Percentiles rank a stretch among this genome's conserved stretches.
Conservation (phyloP, 441 rosid species). For the Croton laevigatus region DNA sequence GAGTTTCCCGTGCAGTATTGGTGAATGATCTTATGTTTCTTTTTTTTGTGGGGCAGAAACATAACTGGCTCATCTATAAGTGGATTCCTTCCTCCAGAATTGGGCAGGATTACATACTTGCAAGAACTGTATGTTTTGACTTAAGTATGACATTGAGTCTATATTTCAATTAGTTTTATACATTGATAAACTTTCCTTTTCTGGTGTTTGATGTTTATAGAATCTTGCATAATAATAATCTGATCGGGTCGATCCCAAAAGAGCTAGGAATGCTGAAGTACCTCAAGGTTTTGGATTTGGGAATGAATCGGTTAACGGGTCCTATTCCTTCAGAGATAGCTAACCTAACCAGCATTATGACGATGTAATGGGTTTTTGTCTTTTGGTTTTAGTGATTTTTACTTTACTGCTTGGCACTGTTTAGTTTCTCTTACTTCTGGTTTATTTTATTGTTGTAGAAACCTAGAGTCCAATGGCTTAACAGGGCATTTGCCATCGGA, state of each 20-base stretch:
- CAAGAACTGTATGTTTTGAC: constrained; percentile 63
- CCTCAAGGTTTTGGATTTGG: constrained; percentile 85
- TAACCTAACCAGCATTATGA: constrained; percentile 45
- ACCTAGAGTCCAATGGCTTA: constrained; percentile 87
- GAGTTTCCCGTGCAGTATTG: constrained; percentile 10
- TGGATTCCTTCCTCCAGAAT: constrained; percentile 88
- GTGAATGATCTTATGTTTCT: constrained; percentile 5
- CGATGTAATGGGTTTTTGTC: constrained; percentile 38
- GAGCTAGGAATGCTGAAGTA: constrained; percentile 72
- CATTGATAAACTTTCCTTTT: constrained; percentile 19
- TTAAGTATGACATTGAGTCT: neutral
- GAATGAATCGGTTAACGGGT: constrained; percentile 76
- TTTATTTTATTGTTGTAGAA: constrained; percentile 45
- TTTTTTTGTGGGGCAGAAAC: constrained; percentile 49
- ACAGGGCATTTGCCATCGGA: constrained; percentile 72
- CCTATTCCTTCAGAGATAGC: constrained; percentile 84
- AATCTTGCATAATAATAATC: constrained; percentile 62
- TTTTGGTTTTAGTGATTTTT: neutral
- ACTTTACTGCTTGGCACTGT: constrained; percentile 3
- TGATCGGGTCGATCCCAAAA: constrained; percentile 79
- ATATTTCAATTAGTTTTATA: neutral
- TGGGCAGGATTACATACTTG: constrained; percentile 63
- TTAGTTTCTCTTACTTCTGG: constrained; percentile 19
- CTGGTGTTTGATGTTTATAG: constrained; percentile 41
- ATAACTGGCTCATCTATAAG: constrained; percentile 59